Percentiles rank a stretch among this genome's conserved stretches.
Conservation (phyloP, 2,329 filamentous ascomycete species). For the Coniella lustricola region DNA sequence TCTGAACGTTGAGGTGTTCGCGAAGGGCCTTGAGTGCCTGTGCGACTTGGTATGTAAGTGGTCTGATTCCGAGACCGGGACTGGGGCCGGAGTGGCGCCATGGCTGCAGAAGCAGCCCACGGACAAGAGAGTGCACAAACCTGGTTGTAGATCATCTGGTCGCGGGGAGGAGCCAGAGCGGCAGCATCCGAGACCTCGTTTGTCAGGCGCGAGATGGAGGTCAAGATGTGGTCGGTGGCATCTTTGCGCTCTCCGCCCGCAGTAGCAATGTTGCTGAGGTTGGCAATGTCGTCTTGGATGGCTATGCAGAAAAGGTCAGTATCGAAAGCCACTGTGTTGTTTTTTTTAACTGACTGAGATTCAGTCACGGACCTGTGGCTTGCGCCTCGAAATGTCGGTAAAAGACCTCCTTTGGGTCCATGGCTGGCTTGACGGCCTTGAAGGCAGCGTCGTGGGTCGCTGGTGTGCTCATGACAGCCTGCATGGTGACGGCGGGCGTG, state of each 20-base stretch:
- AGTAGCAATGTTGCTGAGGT: slow-evolving; percentile 54
- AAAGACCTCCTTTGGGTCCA: slow-evolving; percentile 68
- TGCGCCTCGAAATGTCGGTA: slow-evolving; percentile 77
- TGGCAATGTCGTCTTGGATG: slow-evolving; percentile 68
- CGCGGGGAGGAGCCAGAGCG: slow-evolving; percentile 78
- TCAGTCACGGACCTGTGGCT: slow-evolving; percentile 40
- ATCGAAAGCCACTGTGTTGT: too few relatives aligned
- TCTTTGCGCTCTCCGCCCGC: slow-evolving; percentile 70
- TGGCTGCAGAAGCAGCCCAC: too few relatives aligned
- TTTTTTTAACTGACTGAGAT: neutral
- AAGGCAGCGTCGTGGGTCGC: slow-evolving; percentile 16
- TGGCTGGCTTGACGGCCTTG: slow-evolving; percentile 23
- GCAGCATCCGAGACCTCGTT: slow-evolving; percentile 80
- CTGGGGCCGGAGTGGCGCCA: too few relatives aligned
- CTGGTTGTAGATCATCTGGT: slow-evolving; percentile 78
- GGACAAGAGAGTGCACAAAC: slow-evolving; percentile 34
- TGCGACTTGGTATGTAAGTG: slow-evolving; percentile 4
- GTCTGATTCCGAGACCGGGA: neutral
- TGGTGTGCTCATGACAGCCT: slow-evolving; percentile 8
- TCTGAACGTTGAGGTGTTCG: slow-evolving; percentile 67
- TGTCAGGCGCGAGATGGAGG: slow-evolving; percentile 71
- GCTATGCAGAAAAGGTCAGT: slow-evolving; percentile 38
- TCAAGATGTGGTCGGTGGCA: slow-evolving; percentile 72
- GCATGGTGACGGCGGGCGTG: slow-evolving; percentile 1
- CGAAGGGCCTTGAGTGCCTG: slow-evolving; percentile 74